Evolutionary conservation across 768 basidiomycete genomes (phyloP).

Genomic region (Grammothele lineata): DNA sequence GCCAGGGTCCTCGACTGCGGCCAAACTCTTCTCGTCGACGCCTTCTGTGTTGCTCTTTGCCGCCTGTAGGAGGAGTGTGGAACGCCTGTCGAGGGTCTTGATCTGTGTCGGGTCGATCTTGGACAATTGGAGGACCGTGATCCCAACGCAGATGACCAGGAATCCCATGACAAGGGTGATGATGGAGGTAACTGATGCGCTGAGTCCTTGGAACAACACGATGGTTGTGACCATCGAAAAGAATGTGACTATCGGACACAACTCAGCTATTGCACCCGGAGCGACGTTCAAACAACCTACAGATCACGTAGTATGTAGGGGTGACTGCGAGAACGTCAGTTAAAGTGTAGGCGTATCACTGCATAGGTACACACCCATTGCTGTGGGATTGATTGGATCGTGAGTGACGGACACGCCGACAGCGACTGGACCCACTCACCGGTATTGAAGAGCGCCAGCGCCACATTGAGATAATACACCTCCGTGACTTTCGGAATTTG

Average conservation of each 20-base stretch:
- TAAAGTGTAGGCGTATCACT: not conserved
- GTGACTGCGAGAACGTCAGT: constrained; percentile 51
- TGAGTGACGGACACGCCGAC: constrained; percentile 4
- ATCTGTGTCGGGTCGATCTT: constrained; percentile 86
- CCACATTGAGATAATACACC: constrained; percentile 93
- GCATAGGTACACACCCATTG: constrained; percentile 52
- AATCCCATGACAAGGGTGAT: constrained; percentile 92
- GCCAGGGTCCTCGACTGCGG: constrained; percentile 82
- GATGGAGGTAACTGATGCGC: constrained; percentile 71
- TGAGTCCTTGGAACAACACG: constrained; percentile 86
- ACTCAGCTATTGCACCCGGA: not conserved
- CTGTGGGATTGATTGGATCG: too few relatives aligned
- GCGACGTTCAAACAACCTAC: constrained; percentile 36
- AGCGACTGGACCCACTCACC: constrained; percentile 42
- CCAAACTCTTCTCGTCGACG: constrained; percentile 57
- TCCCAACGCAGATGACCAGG: constrained; percentile 86
- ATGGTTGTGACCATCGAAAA: constrained; percentile 83
- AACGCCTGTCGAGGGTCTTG: constrained; percentile 76
- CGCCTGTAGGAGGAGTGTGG: constrained; percentile 89
- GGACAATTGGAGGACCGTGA: constrained; percentile 93
- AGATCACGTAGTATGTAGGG: constrained; percentile 84
- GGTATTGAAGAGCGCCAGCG: constrained; percentile 92
- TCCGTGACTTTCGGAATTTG: constrained; percentile 58
- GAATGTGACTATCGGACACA: constrained; percentile 59
- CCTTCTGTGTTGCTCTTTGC: constrained; percentile 65